Evolutionary conservation across 2,329 filamentous ascomycete species (phyloP), one percentile per base, ranked within the genome.

Genomic region (Westerdykella ornata): DNA sequence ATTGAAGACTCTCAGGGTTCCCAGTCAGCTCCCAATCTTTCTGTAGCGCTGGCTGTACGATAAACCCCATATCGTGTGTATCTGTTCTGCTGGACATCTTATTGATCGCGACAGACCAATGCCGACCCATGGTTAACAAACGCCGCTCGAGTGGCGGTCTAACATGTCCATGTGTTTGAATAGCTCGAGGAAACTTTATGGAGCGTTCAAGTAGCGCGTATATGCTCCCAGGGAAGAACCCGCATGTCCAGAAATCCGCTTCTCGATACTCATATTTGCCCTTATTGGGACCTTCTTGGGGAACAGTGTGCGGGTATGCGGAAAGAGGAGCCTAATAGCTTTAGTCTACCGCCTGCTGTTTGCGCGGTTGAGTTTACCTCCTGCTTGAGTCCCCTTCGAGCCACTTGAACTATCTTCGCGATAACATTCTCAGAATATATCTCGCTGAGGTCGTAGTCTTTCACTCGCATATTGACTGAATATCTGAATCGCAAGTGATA

Each of bases 1-100:
- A 66, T 3, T 63, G 46, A 0, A 72, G 44, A 31, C 68, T 71
- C n/a, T 60, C 46, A 7, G 43, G 35, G 35, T 69, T 66, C 0
- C 67, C 66, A 0, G 66, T 70, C 4, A 76, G 52, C 30, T 74
- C 70, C 68, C 68, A 77, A 19, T 73, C 68, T 19, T 67, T 62
- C 16, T 67, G 66, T 0, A 75, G 51, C 1, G 71, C 68, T 0
- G 74, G 73, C 38, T 70, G 66, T 4, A 76, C 66, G 18, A 78
- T 77, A 48, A 78, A 78, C 0, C 73, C 72, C 43, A 78, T 66
- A 32, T 77, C 74, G 42, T 77, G 75, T 0, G 74, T 77, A 40
- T 76, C 71, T 3, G 64, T 75, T 20, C 71, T 50, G 3, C 49
- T 46, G 1, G 59, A 62, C 61, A 67, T 44, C 44, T 56, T 7